Evolutionary conservation across 768 basidiomycete genomes (phyloP).

Genomic region (Solioccasus polychromus): DNA sequence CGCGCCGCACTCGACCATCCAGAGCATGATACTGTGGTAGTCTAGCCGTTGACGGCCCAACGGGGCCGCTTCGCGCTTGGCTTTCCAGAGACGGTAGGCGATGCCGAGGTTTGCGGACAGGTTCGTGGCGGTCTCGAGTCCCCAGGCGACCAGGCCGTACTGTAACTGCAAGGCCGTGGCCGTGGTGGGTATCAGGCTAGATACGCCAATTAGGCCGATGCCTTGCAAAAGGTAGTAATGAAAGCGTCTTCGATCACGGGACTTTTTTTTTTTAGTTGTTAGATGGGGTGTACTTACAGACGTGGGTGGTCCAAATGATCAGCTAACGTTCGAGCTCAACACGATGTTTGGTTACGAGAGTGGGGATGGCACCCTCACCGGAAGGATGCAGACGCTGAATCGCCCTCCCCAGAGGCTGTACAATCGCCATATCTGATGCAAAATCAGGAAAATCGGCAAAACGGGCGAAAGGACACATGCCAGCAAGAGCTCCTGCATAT

Average conservation of each 20-base stretch:
- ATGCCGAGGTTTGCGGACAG: constrained; percentile 15
- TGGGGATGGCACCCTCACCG: constrained; percentile 3
- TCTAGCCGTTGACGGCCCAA: constrained; percentile 7
- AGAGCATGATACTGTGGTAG: constrained; percentile 11
- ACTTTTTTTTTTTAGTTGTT: not conserved
- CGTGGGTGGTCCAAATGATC: constrained; percentile 12
- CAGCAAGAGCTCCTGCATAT: constrained; percentile 16
- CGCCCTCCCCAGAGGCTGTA: constrained; percentile 13
- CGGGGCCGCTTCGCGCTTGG: not conserved
- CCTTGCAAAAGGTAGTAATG: constrained; percentile 1
- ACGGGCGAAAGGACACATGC: not conserved
- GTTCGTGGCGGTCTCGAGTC: constrained; percentile 15
- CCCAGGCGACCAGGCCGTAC: constrained; percentile 16
- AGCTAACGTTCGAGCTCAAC: constrained; percentile 7
- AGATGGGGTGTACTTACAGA: constrained; percentile 14
- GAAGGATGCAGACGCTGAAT: constrained; percentile 10
- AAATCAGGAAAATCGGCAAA: not conserved
- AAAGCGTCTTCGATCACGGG: not conserved
- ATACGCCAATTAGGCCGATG: constrained; percentile 9
- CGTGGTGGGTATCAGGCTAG: constrained; percentile 11
- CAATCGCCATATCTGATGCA: constrained; percentile 21
- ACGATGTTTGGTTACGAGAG: too few relatives aligned
- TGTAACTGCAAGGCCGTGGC: constrained; percentile 3
- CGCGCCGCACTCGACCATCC: constrained; percentile 19
- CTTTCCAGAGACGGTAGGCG: constrained; percentile 15